phyloP scores from a whole-genome alignment of 495 filamentous ascomycete species.

The Aspergillus nanangensis region DNA sequence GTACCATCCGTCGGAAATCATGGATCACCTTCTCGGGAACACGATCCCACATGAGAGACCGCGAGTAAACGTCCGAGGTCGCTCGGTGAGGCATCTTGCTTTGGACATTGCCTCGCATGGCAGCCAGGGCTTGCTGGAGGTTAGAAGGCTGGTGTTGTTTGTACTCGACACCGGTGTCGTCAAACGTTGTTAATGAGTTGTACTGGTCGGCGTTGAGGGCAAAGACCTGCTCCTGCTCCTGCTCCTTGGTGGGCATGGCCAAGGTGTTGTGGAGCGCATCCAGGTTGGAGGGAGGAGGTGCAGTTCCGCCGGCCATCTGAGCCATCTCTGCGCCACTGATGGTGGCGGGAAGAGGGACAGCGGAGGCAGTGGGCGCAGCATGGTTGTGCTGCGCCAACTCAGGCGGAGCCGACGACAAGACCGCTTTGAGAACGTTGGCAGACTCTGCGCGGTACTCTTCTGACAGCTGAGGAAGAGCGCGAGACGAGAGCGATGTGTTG shows the following conservation, averaged over 20 bases:
- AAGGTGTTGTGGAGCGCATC: conserved; percentile 72
- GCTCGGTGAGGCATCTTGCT: conserved; percentile 25
- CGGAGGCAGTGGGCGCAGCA: conserved; percentile 37
- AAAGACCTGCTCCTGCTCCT: conserved; percentile 87
- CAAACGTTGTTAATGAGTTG: conserved; percentile 69
- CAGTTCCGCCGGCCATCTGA: conserved; percentile 49
- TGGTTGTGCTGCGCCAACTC: conserved; percentile 29
- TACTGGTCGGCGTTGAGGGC: conserved; percentile 82
- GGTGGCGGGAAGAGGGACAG: conserved; percentile 41
- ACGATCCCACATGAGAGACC: conserved; percentile 90
- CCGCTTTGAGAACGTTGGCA: conserved; percentile 80
- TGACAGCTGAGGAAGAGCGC: conserved; percentile 74
- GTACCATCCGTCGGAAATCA: conserved; percentile 87
- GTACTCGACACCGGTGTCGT: conserved; percentile 36
- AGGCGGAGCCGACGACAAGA: conserved; percentile 62
- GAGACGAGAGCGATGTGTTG: conserved; percentile 52
- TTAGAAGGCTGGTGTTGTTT: conserved; percentile 50
- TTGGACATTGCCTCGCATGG: conserved; percentile 66
- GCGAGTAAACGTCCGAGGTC: conserved; percentile 75
- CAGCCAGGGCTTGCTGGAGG: conserved; percentile 78
- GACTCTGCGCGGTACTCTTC: conserved; percentile 93
- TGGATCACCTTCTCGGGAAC: conserved; percentile 88
- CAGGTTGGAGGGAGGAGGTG: conserved; percentile 60
- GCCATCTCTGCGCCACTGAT: conserved; percentile 42
- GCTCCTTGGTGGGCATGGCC: conserved; percentile 72